Base-by-base conservation (phyloP, 331 rosid species). In the Pyracantha coccinea region DNA sequence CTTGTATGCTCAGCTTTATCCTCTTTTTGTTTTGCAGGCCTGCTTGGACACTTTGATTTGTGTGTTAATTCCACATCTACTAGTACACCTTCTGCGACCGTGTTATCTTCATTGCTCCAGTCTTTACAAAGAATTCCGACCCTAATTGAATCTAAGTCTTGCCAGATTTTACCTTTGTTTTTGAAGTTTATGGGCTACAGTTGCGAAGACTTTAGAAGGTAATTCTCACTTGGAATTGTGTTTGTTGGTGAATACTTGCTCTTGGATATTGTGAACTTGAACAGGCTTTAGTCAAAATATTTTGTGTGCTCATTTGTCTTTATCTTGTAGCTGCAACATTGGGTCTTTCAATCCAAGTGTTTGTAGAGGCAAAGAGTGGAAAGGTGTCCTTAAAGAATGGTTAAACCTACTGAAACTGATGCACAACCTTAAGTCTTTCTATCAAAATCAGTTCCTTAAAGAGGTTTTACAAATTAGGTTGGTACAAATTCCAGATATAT, bases 331-430 rank as follows among this genome's bases (percentile, higher is more conserved):
- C 75, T 87, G 78, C 89, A 92, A 93, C 59, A 92, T 89, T 41
- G 97, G 90, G 73, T 84, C 88, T 74, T 94, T 91, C 84, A 86
- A 92, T 75, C 75, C 87, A 69, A 65, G 63, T 78, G 83, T 85
- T 55, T 94, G 95, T 83, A 86, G 84, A 90, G 97, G 91, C 74
- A 94, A 87, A 86, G 99, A 88, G 84, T 94, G 99, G 97, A 90
- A 88, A 82, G 66, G 68, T 68, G 69, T 87, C 77, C 88, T 94
- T 71, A 92, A 94, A 78, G 99, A 94, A 81, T 94, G 99, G 99
- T 84, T 94, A 60, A 94, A 87, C 85, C 84, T 94, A 84, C 88
- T 94, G 88, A 92, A 79, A 79, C 75, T 81, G 78, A 90, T 87
- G 93, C 86, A 84, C 75, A 90, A 92, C 73, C 87, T 89, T 52